Evolutionary conservation across 352 stramenopile species (phyloP).

Genomic region (Globisporangium paddicum): DNA sequence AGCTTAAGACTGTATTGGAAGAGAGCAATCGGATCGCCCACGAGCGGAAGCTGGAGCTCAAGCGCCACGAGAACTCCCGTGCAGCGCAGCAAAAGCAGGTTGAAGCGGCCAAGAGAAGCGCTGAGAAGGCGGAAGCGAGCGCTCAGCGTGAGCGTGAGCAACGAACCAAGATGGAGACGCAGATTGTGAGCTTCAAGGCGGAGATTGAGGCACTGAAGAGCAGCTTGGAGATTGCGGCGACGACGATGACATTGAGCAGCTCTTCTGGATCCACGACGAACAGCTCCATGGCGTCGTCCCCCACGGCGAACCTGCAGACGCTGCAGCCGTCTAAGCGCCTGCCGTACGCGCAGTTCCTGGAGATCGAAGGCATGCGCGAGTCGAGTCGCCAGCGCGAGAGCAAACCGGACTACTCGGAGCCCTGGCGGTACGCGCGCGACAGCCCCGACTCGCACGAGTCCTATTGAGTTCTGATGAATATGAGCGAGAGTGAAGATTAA

Average conservation of each 20-base stretch:
- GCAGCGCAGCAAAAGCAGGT: slow-evolving; percentile 15
- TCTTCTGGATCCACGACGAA: slow-evolving; percentile 6
- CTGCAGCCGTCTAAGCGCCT: slow-evolving; percentile 51
- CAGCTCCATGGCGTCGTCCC: not conserved
- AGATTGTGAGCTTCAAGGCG: slow-evolving; percentile 7
- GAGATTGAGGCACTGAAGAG: slow-evolving; percentile 2
- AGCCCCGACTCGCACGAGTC: not conserved
- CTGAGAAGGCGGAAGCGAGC: slow-evolving; percentile 12
- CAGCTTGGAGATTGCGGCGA: not conserved
- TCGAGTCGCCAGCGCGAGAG: slow-evolving; percentile 43
- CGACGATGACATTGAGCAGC: not conserved
- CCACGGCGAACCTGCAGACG: slow-evolving; percentile 11
- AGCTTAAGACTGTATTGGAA: slow-evolving; percentile 44
- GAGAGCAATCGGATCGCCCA: slow-evolving; percentile 46
- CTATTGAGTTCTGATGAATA: not conserved
- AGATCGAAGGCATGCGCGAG: slow-evolving; percentile 78
- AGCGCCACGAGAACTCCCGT: slow-evolving; percentile 20
- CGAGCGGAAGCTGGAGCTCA: slow-evolving; percentile 45
- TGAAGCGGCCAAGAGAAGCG: slow-evolving; percentile 9
- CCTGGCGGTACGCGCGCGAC: slow-evolving; percentile 16
- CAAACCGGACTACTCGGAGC: slow-evolving; percentile 38
- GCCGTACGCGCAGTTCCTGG: slow-evolving; percentile 74
- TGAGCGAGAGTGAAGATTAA: not conserved
- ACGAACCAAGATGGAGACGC: slow-evolving; percentile 8
- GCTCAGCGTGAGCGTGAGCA: slow-evolving; percentile 13